Evolutionary conservation across 768 basidiomycete genomes (phyloP), one percentile per base, ranked within the genome.

Genomic region (Boletus subparvulus): DNA sequence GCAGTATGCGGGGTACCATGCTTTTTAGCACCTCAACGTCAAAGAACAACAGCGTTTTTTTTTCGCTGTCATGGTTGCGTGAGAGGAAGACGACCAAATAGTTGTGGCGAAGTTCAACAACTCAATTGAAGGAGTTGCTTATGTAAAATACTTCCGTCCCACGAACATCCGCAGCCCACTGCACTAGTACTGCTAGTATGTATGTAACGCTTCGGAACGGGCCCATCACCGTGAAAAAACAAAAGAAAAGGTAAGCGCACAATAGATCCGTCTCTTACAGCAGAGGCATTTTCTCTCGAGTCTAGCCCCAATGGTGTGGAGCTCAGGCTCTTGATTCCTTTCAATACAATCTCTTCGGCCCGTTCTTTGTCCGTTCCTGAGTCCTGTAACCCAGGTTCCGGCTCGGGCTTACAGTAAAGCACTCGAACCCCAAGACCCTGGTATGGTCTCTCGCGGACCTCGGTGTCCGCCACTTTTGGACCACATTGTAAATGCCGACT

Each of bases 101-200:
- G 16, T 39, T 10, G 36, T 42, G 41, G 41, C 19, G 45, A 43
- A 32, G 28, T 28, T 40, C 49, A 26, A 13, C 10, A 8, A 32
- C 6, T 44, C 19, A 46, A 54, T 53, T 4, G 35, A 26, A 54
- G n/a, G 47, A 50, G 12, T 19, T 32, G 43, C 13, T 67, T 65
- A 67, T 17, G 43, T 67, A 64, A 65, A 0, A 17, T 24, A 47
- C 40, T 30, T 49, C 24, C 32, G 19, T 41, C 33, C 53, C 45
- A 45, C 50, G 45, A 58, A 33, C 4, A 5, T 7, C 28, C 13
- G 33, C 17, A 36, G 33, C 11, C 9, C 6, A 32, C 28, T 28
- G n/a, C 30, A 28, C 19, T 6, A 32, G 5, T 35, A 6, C 10
- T 12, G 10, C 44, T 16, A 14, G 3, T 21, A 24, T 21, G 21